Conservation (phyloP, 2,329 filamentous ascomycete genomes). For the Ophiostoma sp. region DNA sequence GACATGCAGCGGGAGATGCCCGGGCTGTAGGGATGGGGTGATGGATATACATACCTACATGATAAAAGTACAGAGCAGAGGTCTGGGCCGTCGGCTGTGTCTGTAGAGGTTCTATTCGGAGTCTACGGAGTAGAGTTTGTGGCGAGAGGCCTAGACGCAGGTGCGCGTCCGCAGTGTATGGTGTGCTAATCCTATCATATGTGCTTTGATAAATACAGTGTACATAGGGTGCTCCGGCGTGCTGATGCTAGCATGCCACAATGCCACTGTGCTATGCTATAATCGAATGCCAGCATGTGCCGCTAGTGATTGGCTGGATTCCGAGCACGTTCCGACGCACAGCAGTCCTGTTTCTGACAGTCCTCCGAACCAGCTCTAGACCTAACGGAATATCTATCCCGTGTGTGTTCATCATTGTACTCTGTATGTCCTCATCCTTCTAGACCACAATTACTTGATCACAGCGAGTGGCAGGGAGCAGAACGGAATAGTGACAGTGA, state of each 20-base stretch:
- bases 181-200: background rate
- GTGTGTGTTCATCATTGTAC: background rate
- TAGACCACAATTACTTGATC: background rate
- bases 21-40: background rate
- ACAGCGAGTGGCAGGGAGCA: background rate
- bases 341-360: background rate
- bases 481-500: background rate
- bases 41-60: no score
- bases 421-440: background rate
- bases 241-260: background rate
- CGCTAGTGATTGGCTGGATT: background rate
- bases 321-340: background rate
- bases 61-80: no score
- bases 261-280: background rate
- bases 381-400: background rate
- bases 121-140: background rate
- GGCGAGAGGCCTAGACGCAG: background rate
- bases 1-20: conserved; percentile 15
- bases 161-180: background rate
- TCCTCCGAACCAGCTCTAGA: background rate
- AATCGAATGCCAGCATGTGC: background rate
- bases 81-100: background rate
- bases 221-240: no score
- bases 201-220: background rate
- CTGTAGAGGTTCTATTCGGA: background rate